Percentiles rank a stretch among this genome's conserved stretches.
Conservation (phyloP, 2,329 filamentous ascomycete species). For the Rutstroemia sydowiana region DNA sequence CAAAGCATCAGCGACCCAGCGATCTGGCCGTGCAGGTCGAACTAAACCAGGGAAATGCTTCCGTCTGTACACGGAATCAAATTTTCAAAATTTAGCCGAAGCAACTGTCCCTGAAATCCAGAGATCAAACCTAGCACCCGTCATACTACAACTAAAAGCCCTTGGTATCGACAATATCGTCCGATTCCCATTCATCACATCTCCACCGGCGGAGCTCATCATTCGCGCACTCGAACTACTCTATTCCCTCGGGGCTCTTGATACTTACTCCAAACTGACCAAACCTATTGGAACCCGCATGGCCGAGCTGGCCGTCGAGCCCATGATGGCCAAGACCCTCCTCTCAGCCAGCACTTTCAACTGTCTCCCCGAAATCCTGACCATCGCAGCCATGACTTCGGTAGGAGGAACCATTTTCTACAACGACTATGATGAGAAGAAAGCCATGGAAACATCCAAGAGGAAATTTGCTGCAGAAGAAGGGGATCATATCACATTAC, state of each 20-base stretch:
- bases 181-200: slow-evolving; percentile 80
- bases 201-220: slow-evolving; percentile 78
- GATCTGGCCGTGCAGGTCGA: slow-evolving; percentile 82
- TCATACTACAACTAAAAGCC: slow-evolving; percentile 86
- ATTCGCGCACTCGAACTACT: slow-evolving; percentile 81
- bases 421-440: slow-evolving; percentile 69
- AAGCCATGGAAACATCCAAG: slow-evolving; percentile 63
- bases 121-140: slow-evolving; percentile 79
- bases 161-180: slow-evolving; percentile 91
- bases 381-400: slow-evolving; percentile 90
- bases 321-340: slow-evolving; percentile 89
- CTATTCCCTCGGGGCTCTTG: slow-evolving; percentile 77
- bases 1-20: slow-evolving; percentile 86
- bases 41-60: slow-evolving; percentile 92
- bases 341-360: slow-evolving; percentile 67
- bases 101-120: slow-evolving; percentile 85
- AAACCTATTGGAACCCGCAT: slow-evolving; percentile 81
- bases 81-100: slow-evolving; percentile 58
- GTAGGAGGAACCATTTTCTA: slow-evolving; percentile 80
- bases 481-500: slow-evolving; percentile 84
- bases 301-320: slow-evolving; percentile 88
- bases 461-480: slow-evolving; percentile 86
- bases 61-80: slow-evolving; percentile 76
- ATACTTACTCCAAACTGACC: slow-evolving; percentile 85
- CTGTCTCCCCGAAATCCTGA: slow-evolving; percentile 79